Conservation (phyloP, 352 stramenopile genomes). For the Phytophthora melonis region DNA sequence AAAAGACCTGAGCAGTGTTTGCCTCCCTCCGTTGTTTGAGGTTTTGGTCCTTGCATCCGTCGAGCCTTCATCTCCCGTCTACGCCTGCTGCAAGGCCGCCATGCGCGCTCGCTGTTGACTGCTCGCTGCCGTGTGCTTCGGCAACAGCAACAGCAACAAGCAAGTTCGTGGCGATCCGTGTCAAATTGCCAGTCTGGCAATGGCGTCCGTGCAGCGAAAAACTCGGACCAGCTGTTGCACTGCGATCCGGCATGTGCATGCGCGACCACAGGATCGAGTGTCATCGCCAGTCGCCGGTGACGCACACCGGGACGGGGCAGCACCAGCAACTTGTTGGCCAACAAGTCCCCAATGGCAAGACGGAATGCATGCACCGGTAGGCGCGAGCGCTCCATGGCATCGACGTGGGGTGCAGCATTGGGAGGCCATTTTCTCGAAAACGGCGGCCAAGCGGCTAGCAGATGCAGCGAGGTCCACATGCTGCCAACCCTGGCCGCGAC, state of each 20-base stretch:
- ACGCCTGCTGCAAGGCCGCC: no score
- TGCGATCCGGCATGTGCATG: not conserved
- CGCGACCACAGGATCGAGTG: not conserved
- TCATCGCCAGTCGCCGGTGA: conserved; percentile 7
- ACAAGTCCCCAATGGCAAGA: not conserved
- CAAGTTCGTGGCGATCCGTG: not conserved
- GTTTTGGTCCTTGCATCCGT: no score
- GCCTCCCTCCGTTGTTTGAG: not conserved
- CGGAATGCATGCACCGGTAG: no score
- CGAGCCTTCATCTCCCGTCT: no score
- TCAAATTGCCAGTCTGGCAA: not conserved
- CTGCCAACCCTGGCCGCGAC: not conserved
- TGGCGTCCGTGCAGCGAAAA: not conserved
- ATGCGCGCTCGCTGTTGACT: no score
- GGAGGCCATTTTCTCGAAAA: no score
- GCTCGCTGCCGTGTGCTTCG: no score
- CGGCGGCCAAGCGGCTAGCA: not conserved
- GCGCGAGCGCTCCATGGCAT: not conserved
- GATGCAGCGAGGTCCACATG: not conserved
- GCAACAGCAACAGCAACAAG: no score
- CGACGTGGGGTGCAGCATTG: not conserved
- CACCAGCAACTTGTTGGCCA: not conserved
- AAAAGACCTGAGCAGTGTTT: not conserved
- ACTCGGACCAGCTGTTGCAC: not conserved
- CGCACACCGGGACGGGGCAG: conserved; percentile 1